phyloP scores from a whole-genome alignment of 306 rosid genomes.

The Malus sylvestris region DNA sequence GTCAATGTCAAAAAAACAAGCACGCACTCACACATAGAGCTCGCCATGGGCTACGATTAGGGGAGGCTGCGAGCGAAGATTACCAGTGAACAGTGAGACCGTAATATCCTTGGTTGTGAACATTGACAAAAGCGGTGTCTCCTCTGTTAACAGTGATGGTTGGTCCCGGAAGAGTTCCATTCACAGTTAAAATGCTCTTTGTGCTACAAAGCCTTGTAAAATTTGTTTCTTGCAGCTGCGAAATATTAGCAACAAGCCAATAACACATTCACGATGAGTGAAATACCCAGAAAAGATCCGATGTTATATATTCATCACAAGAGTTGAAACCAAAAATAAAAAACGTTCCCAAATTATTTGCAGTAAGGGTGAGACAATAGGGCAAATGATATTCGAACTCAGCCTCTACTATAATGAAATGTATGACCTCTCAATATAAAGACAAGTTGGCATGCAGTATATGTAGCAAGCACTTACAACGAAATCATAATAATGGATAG shows the following conservation, averaged over 20 bases:
- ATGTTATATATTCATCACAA: not conserved
- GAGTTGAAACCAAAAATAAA: no score
- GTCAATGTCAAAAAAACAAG: not conserved
- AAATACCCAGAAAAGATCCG: not conserved
- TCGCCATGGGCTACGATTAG: not conserved
- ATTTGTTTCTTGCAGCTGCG: constrained; percentile 11
- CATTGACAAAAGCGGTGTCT: constrained; percentile 10
- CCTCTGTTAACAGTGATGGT: constrained; percentile 12
- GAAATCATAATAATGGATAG: not conserved
- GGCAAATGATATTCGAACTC: not conserved
- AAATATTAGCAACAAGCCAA: not conserved
- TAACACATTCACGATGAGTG: not conserved
- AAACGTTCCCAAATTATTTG: no score
- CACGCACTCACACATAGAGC: not conserved
- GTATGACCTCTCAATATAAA: not conserved
- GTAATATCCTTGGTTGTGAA: constrained; percentile 16
- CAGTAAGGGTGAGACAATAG: not conserved
- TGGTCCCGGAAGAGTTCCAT: constrained; percentile 26
- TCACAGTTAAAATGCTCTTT: constrained; percentile 22
- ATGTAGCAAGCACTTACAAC: constrained; percentile 1
- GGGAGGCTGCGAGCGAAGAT: not conserved
- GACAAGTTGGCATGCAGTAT: not conserved
- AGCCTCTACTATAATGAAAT: not conserved
- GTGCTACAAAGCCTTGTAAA: constrained; percentile 18
- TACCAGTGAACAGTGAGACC: constrained; percentile 31